phyloP scores from a whole-genome alignment of 768 basidiomycete species.

The Termitomyces sp. region DNA sequence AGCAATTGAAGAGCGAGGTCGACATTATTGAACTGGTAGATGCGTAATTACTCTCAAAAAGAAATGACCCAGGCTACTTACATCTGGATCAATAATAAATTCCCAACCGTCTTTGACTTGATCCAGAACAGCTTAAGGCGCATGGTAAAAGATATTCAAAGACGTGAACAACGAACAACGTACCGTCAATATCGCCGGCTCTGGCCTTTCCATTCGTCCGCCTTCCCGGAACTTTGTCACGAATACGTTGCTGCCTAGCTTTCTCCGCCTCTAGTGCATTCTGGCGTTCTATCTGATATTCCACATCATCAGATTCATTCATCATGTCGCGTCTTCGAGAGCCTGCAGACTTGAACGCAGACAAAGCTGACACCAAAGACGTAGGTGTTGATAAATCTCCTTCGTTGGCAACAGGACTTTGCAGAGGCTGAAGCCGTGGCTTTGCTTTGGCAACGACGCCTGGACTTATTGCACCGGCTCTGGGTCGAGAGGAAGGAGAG shows the following conservation, averaged over 20 bases:
- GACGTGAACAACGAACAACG: slow-evolving; percentile 19
- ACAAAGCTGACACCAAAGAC: slow-evolving; percentile 50
- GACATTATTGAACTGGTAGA: slow-evolving; percentile 81
- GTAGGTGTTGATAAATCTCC: slow-evolving; percentile 38
- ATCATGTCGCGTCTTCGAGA: slow-evolving; percentile 50
- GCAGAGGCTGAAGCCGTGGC: slow-evolving; percentile 25
- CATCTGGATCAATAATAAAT: slow-evolving; percentile 77
- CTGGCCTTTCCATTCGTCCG: slow-evolving; percentile 47
- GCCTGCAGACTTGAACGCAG: slow-evolving; percentile 67
- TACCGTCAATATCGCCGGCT: slow-evolving; percentile 84
- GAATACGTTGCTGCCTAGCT: slow-evolving; percentile 63
- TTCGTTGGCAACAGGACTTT: slow-evolving; percentile 27
- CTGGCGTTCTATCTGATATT: slow-evolving; percentile 54
- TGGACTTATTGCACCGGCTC: slow-evolving; percentile 10
- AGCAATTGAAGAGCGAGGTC: slow-evolving; percentile 88
- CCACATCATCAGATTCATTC: slow-evolving; percentile 46
- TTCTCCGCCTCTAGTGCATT: slow-evolving; percentile 61
- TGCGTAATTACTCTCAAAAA: slow-evolving; percentile 5
- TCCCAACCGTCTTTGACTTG: slow-evolving; percentile 90
- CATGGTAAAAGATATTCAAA: neutral
- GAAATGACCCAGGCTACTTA: slow-evolving; percentile 27
- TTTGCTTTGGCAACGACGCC: slow-evolving; percentile 14
- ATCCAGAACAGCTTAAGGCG: slow-evolving; percentile 64
- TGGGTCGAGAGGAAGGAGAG: slow-evolving; percentile 8
- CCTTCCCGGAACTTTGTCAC: slow-evolving; percentile 60